Base-by-base conservation (phyloP, 345 rosid genomes). In the Xanthoceras sorbifolium region DNA sequence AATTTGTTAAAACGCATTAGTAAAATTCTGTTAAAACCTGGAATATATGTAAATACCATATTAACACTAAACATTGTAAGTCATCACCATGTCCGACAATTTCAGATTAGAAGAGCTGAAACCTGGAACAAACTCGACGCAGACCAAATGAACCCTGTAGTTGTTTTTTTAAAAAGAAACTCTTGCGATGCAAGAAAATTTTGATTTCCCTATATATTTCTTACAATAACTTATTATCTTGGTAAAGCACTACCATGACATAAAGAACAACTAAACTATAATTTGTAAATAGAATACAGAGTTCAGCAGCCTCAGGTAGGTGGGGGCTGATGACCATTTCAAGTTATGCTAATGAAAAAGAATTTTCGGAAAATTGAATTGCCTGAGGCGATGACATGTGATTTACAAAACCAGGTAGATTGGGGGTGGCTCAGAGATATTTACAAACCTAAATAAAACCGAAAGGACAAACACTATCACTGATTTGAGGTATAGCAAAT, bases 401-500 rank as follows among this genome's bases (percentile, higher is more conserved):
- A 64, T 32, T n/a, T 64, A 52, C 71, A 75, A 64, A 61, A 29
- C 70, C 32, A 23, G 48, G 25, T 22, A 74, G 23, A n/a, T 31
- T 73, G 57, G 57, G 7, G 2, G 50, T 15, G 29, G 77, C 32
- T 48, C 34, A 22, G 63, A 12, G 32, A 4, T 74, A 74, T 74
- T 48, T 74, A 75, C 71, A 64, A 69, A 64, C 50, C 64, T 34
- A 34, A 20, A 75, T 64, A 36, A 48, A 52, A 64, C 63, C 63
- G 31, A 48, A 71, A 73, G 69, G 46, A 29, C n/a, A 60, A 5
- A 60, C 31, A 42, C 67, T 23, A 2, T 75, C 68, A 71, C 48
- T 6, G 64, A 26, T 72, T 72, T 26, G 75, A 79, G 72, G 75
- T 72, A 10, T 77, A 72, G 75, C 80, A 79, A 69, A 40, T 40